Conservation (phyloP, 495 filamentous ascomycete genomes). For the Rostrohypoxylon terebratum region DNA sequence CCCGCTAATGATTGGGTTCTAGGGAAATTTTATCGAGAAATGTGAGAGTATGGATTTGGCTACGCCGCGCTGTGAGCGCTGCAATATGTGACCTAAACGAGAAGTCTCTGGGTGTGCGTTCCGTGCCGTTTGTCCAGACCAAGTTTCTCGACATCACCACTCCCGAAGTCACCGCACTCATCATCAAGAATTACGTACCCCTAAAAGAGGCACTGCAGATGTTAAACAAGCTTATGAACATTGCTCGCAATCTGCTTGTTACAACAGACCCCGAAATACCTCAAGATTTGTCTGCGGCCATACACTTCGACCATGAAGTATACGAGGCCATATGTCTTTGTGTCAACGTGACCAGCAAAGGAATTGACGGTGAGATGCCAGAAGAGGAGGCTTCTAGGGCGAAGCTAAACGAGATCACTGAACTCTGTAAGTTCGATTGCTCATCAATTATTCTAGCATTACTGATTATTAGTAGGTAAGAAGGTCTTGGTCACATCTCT, state of each 20-base stretch:
- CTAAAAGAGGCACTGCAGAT: slow-evolving; percentile 85
- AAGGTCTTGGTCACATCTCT: slow-evolving; percentile 88
- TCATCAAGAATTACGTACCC: slow-evolving; percentile 78
- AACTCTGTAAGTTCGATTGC: slow-evolving; percentile 59
- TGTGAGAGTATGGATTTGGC: slow-evolving; percentile 77
- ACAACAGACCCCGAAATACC: slow-evolving; percentile 77
- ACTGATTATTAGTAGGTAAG: slow-evolving; percentile 70
- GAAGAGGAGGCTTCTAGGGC: slow-evolving; percentile 69
- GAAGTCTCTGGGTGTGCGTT: slow-evolving; percentile 66
- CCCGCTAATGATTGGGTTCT: slow-evolving; percentile 46
- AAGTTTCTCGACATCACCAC: slow-evolving; percentile 64
- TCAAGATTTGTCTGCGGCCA: slow-evolving; percentile 86
- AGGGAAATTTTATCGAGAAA: slow-evolving; percentile 68
- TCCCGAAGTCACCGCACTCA: slow-evolving; percentile 74
- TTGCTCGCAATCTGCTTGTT: slow-evolving; percentile 85
- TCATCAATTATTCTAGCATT: not conserved
- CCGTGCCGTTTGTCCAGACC: slow-evolving; percentile 51
- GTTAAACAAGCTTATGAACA: slow-evolving; percentile 84
- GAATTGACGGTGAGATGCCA: slow-evolving; percentile 83
- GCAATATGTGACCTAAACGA: slow-evolving; percentile 71
- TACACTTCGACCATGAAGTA: slow-evolving; percentile 83
- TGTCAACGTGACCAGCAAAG: slow-evolving; percentile 87
- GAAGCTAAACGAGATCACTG: slow-evolving; percentile 66
- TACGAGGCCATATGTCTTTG: slow-evolving; percentile 84
- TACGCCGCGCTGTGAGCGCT: slow-evolving; percentile 59